These are phyloP conservation scores for Bruguiera parviflora DNA, from an alignment of 345 rosid species.

Conservation along the genomic window DNA sequence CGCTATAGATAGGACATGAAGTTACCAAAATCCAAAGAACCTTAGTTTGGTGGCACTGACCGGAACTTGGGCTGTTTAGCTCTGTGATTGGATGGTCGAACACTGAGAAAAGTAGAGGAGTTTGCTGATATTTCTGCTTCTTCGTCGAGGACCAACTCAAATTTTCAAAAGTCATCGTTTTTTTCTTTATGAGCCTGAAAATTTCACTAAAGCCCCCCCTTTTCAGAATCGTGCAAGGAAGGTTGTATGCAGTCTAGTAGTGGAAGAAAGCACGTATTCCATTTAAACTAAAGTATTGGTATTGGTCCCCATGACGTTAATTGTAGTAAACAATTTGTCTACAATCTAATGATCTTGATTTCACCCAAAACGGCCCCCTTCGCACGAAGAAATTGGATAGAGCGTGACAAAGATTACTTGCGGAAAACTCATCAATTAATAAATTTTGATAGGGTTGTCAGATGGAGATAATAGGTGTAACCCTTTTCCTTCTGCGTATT, in stretches of 20 bases:
- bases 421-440: not conserved
- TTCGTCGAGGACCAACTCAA: too few species aligned
- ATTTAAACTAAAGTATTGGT: not conserved
- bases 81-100: not conserved
- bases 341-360: not conserved
- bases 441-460: too few species aligned
- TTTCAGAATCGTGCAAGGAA: too few species aligned
- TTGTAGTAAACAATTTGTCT: conserved; percentile 1
- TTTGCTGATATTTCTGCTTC: too few species aligned
- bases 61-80: not conserved
- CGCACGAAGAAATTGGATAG: not conserved
- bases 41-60: not conserved
- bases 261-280: too few species aligned
- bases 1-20: too few species aligned
- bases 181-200: too few species aligned
- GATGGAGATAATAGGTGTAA: too few species aligned
- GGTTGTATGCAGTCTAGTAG: too few species aligned
- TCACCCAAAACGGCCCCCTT: not conserved
- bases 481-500: too few species aligned
- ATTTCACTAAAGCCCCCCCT: too few species aligned
- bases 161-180: too few species aligned
- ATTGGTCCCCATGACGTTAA: not conserved
- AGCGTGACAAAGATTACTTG: not conserved
- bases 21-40: not conserved
- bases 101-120: not conserved